Evolutionary conservation across 2,329 filamentous ascomycete genomes (phyloP), one percentile per base, ranked within the genome.

Genomic region (Fusarium graminum): DNA sequence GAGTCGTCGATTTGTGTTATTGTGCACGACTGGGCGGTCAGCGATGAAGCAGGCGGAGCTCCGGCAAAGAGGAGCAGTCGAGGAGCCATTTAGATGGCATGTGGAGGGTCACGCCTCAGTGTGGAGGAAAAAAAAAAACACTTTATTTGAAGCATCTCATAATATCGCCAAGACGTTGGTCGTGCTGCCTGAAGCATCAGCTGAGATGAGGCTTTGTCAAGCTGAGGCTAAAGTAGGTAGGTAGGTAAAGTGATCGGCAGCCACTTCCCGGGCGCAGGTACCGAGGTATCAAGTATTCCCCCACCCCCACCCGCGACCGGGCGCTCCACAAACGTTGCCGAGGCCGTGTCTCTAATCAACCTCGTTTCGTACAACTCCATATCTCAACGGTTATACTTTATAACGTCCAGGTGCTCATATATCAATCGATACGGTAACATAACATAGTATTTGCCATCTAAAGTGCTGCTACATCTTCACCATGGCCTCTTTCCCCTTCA

Each of bases 401-500:
- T 6, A 8, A 40, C 12, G 11, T 8, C 26, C 34, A 16, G 10
- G 17, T 28, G 14, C 6, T 3, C 8, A 12, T 47, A 14, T 13
- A 4, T n/a, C n/a, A n/a, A 13, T 39, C 10, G 17, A n/a, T 30
- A 12, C 14, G 16, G 4, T 7, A 12, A 5, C 5, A 3, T 4
- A 3, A 5, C 8, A 28, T 6, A 17, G 3, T 12, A 9, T 13
- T 5, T n/a, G 7, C 10, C 14, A 44, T 11, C 30, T 38, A 8
- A 19, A 16, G 41, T 17, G 8, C 16, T 14, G 17, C n/a, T 17
- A 0, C 14, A 32, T 22, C 28, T 13, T 25, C 51, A 52, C 16
- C 49, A 72, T 72, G 70, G 69, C 75, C 32, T 70, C 73, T 43
- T 63, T 63, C 25, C 36, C 72, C 25, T 92, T 92, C 79, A 80